Base-by-base conservation (phyloP, 805 yeast genomes). In the Teunomyces tritomae region DNA sequence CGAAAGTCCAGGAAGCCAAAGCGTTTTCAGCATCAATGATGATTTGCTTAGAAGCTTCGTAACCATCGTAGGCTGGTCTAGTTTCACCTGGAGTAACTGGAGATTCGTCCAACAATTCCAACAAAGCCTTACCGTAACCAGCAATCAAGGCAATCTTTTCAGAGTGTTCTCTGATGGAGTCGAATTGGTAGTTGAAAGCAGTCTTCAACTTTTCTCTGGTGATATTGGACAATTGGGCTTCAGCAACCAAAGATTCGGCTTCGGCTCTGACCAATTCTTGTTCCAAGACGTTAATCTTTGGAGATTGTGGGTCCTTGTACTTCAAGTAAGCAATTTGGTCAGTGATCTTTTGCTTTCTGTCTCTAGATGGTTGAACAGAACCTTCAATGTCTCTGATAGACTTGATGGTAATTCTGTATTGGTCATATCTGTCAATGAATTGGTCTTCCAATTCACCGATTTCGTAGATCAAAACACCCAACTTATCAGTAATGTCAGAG, bases 11-110 rank as follows among this genome's bases (percentile, higher is more conserved):
- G 53, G 89, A 81, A 53, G 95, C 96, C 64, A 92, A 81, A 53
- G 97, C 96, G 59, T 84, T 85, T 79, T 92, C 99, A 58, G 96
- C 94, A 71, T 92, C 98, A 68, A 90, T 87, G 65, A 94, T 90
- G 76, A 94, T 89, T 79, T 94, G 98, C 80, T 90, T 91, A 53
- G 97, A 87, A 50, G 97, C 96, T 70, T 92, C 97, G 71, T 90
- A 92, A 58, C 98, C 98, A 66, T 94, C 98, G 74, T 94, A 92
- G 51, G 96, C 92, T 43, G 96, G 92, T 79, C 98, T 89, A 57
- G 96, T 85, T 80, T 92, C 98, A 78, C 99, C 99, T 55, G 99
- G 99, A 58, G 97, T 92, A 56, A 94, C 97, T 55, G 98, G 96
- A 57, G 94, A 76, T 73, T 92, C 98, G 70, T 92, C 98, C 68